Evolutionary conservation across 139 green algal genomes (phyloP), one percentile per base, ranked within the genome.

Genomic region (Zygnema cylindricum): DNA sequence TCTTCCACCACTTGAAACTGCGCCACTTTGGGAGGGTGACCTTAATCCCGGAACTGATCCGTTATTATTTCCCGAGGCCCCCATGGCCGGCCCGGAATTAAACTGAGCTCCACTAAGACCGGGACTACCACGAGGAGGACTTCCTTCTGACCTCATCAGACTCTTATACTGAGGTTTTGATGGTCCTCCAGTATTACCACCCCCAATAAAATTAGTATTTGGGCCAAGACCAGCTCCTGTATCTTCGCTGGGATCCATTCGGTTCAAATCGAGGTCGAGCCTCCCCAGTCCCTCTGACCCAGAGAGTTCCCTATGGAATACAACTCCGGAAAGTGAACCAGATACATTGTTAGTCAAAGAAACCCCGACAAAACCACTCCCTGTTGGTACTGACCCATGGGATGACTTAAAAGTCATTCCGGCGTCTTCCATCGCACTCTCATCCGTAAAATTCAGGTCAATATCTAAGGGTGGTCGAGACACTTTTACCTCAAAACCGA

Each of bases 401-500:
- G 16, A 63, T 63, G 49, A 63, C 7, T 63, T 63, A 7, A 63
- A 16, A 41, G 38, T 42, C 71, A 79, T 79, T 11, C 71, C 71
- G 7, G 71, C 71, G 11, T 79, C 71, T 43, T 79, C 36, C 71
- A 79, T 25, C 3, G 71, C 71, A 7, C 38, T 7, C 71, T 30
- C 71, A 43, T 79, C 71, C 3, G 71, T 79, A 16, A 79, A 79
- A 16, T 79, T 79, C 36, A 79, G 11, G 11, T 79, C 71, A 43
- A 79, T 79, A 43, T 79, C 71, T 11, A 79, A 16, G 7, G 71
- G 7, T 63, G 49, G 49, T 63, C 49, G 49, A 63, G 49, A 63
- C 16, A 16, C 49, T 63, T 16, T 63, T 16, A 63, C 7, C 49
- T 63, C 49, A 7, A 25, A 16, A 7, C 49, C 49, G n/a, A n/a